Evolutionary conservation across 2,329 filamentous ascomycete genomes (phyloP).

Genomic region (Kalmusia sp.): DNA sequence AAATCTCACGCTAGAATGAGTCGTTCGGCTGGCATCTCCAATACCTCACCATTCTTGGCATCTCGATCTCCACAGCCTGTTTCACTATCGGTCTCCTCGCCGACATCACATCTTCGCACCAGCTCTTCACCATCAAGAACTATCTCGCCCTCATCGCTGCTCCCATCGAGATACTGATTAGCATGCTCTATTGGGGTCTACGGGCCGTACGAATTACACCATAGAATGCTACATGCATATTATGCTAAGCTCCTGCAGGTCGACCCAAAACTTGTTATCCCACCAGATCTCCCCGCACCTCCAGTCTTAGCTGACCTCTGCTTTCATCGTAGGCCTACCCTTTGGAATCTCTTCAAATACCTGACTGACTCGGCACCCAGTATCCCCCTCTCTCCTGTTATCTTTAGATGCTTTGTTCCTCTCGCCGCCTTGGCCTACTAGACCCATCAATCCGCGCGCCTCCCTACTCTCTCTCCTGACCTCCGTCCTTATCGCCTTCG

Average conservation of each 20-base stretch:
- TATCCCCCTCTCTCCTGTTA: conserved; percentile 67
- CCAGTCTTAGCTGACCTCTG: conserved; percentile 57
- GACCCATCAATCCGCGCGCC: conserved; percentile 58
- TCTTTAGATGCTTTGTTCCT: conserved; percentile 71
- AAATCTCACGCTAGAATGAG: conserved; percentile 49
- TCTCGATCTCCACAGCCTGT: conserved; percentile 66
- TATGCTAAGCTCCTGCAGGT: conserved; percentile 27
- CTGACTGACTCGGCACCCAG: not conserved
- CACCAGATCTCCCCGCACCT: conserved; percentile 34
- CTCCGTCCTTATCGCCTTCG: conserved; percentile 66
- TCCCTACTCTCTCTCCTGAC: conserved; percentile 65
- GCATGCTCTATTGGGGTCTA: conserved; percentile 75
- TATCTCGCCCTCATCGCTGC: conserved; percentile 68
- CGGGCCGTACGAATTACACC: conserved; percentile 46
- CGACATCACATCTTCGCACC: conserved; percentile 65
- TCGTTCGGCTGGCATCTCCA: conserved; percentile 74
- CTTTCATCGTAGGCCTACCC: conserved; percentile 27
- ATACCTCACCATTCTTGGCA: conserved; percentile 77
- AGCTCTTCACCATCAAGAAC: conserved; percentile 73
- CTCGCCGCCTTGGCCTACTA: conserved; percentile 69
- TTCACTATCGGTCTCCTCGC: conserved; percentile 69
- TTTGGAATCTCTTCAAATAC: not conserved
- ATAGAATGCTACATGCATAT: not conserved
- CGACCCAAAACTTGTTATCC: conserved; percentile 14
- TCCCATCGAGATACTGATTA: conserved; percentile 75